Evolutionary conservation across 208 protist genomes (phyloP).

Genomic region (Wallacemonas sp.): DNA sequence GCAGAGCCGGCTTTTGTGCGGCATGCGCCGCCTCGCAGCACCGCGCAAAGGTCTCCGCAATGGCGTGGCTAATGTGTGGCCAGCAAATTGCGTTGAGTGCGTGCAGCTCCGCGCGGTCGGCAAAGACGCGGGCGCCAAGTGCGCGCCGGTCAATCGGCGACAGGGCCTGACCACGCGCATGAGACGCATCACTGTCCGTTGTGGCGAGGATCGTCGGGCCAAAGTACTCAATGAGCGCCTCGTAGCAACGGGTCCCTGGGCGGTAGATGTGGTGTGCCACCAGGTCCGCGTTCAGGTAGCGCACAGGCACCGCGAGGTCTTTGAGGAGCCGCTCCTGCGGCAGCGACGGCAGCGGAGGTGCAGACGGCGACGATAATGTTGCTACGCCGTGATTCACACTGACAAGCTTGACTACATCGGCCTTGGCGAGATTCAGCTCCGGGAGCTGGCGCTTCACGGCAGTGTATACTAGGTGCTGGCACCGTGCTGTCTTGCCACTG

Average conservation of each 20-base stretch:
- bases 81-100: conserved; percentile 72
- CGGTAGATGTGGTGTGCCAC: conserved; percentile 73
- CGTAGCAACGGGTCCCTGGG: conserved; percentile 70
- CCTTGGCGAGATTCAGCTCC: neutral
- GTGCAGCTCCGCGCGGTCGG: conserved; percentile 36
- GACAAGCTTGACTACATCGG: neutral
- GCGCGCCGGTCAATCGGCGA: conserved; percentile 52
- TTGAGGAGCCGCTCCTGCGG: neutral
- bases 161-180: too few species aligned
- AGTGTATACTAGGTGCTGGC: conserved; percentile 47
- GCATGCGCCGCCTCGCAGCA: neutral
- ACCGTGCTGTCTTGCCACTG: conserved; percentile 74
- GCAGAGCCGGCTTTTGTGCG: conserved; percentile 20
- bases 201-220: conserved; percentile 46
- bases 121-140: conserved; percentile 61
- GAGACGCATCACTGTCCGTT: too few species aligned
- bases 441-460: conserved; percentile 22
- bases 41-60: conserved; percentile 32
- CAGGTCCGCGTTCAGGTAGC: conserved; percentile 67
- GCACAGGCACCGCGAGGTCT: conserved; percentile 22
- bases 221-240: conserved; percentile 56
- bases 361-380: neutral
- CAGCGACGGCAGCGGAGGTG: too few species aligned
- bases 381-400: neutral
- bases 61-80: conserved; percentile 64